These are phyloP conservation scores for Taxillus chinensis DNA, from an alignment of 164 flowering plant species.

Conservation along the genomic window DNA sequence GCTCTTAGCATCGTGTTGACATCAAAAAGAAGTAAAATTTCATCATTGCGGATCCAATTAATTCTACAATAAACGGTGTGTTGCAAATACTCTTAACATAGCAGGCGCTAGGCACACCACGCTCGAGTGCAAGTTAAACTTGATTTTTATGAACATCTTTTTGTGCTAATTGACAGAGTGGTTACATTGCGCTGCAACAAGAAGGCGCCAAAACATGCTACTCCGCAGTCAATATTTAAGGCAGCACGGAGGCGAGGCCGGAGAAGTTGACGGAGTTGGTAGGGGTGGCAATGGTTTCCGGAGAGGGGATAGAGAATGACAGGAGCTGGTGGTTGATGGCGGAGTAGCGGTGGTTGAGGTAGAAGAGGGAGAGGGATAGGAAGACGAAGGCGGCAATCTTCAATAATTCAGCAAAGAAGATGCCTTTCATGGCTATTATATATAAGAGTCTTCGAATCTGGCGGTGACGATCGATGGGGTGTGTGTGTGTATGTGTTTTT, in stretches of 20 bases:
- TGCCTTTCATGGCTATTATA: constrained; percentile 18
- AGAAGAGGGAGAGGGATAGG: constrained; percentile 26
- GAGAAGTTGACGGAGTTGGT: background rate
- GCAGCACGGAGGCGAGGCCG: constrained; percentile 25
- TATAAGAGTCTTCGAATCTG: too few species aligned
- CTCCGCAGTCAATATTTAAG: constrained; percentile 76
- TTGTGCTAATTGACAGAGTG: constrained; percentile 66
- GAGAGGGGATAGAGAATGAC: constrained; percentile 9
- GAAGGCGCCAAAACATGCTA: constrained; percentile 82
- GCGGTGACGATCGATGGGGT: too few species aligned
- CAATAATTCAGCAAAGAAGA: constrained; percentile 13
- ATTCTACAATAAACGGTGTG: constrained; percentile 56
- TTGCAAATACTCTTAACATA: constrained; percentile 61
- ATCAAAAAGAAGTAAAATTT: constrained; percentile 73
- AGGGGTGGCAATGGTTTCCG: constrained; percentile 1
- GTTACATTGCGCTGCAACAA: constrained; percentile 47
- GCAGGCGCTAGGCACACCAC: constrained; percentile 93
- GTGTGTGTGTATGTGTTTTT: too few species aligned
- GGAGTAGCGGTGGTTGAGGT: constrained; percentile 16
- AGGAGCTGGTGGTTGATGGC: constrained; percentile 14
- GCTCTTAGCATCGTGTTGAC: constrained; percentile 66
- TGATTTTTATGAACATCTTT: constrained; percentile 81
- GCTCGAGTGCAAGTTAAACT: constrained; percentile 75
- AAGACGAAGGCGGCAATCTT: constrained; percentile 23
- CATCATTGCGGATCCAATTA: constrained; percentile 83